Evolutionary conservation across 306 rosid species (phyloP).

Genomic region (Rubus parviflorus): DNA sequence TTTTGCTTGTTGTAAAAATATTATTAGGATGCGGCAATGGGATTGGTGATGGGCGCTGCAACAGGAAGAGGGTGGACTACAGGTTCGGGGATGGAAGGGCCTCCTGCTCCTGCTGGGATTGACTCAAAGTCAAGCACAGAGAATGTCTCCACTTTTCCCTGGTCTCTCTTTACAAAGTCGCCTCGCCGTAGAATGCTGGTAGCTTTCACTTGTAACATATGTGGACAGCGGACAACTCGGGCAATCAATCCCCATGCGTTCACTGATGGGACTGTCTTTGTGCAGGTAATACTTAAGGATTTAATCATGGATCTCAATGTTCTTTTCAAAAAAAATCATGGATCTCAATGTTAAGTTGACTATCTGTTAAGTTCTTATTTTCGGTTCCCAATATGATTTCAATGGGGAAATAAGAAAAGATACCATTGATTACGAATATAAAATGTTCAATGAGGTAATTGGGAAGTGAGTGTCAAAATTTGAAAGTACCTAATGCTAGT

Average conservation of each 20-base stretch:
- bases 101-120: slow-evolving; percentile 68
- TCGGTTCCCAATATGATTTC: not conserved
- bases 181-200: slow-evolving; percentile 94
- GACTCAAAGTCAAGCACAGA: slow-evolving; percentile 46
- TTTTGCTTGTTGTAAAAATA: not conserved
- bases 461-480: not conserved
- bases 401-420: not conserved
- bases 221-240: slow-evolving; percentile 90
- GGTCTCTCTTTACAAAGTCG: slow-evolving; percentile 96
- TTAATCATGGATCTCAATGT: slow-evolving; percentile 3
- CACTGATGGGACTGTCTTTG: slow-evolving; percentile 97
- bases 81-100: slow-evolving; percentile 98
- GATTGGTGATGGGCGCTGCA: slow-evolving; percentile 88
- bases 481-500: not conserved
- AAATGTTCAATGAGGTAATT: not conserved
- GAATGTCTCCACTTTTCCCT: slow-evolving; percentile 88
- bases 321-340: no score
- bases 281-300: slow-evolving; percentile 58
- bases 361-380: not conserved
- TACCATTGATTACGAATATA: not conserved
- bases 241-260: slow-evolving; percentile 98
- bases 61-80: slow-evolving; percentile 96
- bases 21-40: slow-evolving; percentile 89
- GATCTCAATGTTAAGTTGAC: not conserved
- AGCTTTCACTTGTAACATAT: slow-evolving; percentile 92